Evolutionary conservation across 306 rosid species (phyloP).

Genomic region (Citrullus mucosospermus): DNA sequence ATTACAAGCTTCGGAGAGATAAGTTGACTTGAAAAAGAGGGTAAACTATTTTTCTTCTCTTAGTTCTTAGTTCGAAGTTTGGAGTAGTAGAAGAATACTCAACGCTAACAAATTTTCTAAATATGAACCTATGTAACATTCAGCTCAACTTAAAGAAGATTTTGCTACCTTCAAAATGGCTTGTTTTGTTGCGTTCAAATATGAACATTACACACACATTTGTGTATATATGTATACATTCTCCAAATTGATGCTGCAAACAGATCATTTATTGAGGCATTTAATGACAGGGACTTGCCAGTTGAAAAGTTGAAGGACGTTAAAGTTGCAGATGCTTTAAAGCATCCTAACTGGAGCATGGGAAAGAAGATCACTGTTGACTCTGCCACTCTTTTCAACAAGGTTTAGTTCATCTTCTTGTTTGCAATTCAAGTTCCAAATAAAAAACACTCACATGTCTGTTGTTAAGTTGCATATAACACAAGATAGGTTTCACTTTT

Average conservation of each 20-base stretch:
- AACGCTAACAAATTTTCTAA: not conserved
- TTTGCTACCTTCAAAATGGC: not conserved
- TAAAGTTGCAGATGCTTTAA: conserved; percentile 93
- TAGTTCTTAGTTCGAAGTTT: not conserved
- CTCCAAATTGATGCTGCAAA: not conserved
- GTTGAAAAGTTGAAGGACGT: conserved; percentile 92
- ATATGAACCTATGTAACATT: not conserved
- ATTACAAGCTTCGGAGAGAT: not conserved
- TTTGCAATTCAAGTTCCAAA: conserved; percentile 6
- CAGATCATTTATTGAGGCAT: not conserved
- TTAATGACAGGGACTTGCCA: conserved; percentile 71
- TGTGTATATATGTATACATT: not conserved
- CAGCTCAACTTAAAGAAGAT: not conserved
- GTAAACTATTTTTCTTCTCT: not conserved
- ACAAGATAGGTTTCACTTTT: not conserved
- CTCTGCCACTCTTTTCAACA: conserved; percentile 96
- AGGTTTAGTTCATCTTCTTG: conserved; percentile 34
- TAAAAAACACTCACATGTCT: not conserved
- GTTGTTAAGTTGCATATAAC: not conserved
- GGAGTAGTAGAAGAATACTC: not conserved
- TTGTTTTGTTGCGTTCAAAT: not conserved
- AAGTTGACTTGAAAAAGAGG: not conserved
- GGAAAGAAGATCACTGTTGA: conserved; percentile 99
- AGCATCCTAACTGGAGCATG: conserved; percentile 99
- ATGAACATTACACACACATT: not conserved